phyloP scores from a whole-genome alignment of 2,329 filamentous ascomycete species.

The Arthrobotrys pseudoclavata region DNA sequence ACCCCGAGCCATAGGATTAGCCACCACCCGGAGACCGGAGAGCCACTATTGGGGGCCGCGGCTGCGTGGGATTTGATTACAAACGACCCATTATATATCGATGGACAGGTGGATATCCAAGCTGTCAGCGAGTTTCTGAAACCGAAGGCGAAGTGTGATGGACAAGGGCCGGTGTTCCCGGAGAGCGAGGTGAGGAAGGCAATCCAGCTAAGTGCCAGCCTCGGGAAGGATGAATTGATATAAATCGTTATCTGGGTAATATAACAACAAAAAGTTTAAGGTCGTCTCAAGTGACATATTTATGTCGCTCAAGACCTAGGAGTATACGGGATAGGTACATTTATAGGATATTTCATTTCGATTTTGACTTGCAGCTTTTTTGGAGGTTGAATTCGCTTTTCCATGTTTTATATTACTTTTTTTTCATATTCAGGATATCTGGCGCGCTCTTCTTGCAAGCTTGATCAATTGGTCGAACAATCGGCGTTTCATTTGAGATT shows the following conservation, averaged over 20 bases:
- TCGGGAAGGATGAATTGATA: conserved; percentile 82
- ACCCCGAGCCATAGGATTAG: conserved; percentile 78
- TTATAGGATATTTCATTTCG: conserved; percentile 27
- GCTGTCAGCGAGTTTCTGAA: conserved; percentile 85
- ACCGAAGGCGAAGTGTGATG: conserved; percentile 82
- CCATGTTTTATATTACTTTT: conserved; percentile 3
- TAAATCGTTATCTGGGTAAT: conserved; percentile 29
- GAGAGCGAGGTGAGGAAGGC: conserved; percentile 80
- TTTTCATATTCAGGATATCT: conserved; percentile 13
- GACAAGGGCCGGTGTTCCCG: conserved; percentile 87
- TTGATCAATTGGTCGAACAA: conserved; percentile 38
- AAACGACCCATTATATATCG: conserved; percentile 80
- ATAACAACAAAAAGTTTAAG: conserved; percentile 27
- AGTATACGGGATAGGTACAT: conserved; percentile 38
- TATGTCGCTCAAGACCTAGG: conserved; percentile 21
- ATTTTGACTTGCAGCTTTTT: conserved; percentile 29
- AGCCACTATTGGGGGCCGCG: conserved; percentile 78
- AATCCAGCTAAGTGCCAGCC: conserved; percentile 82
- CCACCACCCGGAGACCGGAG: conserved; percentile 74
- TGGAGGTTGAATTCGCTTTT: conserved; percentile 14
- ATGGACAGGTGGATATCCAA: conserved; percentile 83
- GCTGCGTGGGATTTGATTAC: conserved; percentile 94
- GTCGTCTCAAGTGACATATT: conserved; percentile 1
- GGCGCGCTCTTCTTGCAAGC: conserved; percentile 28
- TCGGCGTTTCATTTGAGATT: conserved; percentile 23